A percentile compares a stretch with the other conserved stretches of the same genome.
Evolutionary conservation across 306 rosid genomes (phyloP).

Genomic region (Betula pendula): DNA sequence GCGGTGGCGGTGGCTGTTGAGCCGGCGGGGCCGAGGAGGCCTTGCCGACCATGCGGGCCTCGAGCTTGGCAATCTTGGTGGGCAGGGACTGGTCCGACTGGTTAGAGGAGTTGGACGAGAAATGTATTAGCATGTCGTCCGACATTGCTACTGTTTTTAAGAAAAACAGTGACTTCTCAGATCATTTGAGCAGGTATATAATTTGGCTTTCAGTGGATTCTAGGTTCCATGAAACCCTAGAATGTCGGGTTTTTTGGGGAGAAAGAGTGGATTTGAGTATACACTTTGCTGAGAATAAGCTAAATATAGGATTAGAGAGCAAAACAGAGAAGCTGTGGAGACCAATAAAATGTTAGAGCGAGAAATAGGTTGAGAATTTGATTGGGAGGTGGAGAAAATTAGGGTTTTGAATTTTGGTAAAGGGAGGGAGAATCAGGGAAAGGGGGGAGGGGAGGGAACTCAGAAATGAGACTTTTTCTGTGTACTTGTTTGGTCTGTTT

Average conservation of each 20-base stretch:
- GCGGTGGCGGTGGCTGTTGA: conserved; percentile 15
- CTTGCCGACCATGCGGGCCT: conserved; percentile 96
- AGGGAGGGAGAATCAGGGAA: not conserved
- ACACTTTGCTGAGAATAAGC: no score
- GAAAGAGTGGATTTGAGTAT: not conserved
- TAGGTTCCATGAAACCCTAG: not conserved
- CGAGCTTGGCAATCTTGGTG: conserved; percentile 92
- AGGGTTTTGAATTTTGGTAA: conserved; percentile 11
- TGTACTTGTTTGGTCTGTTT: not conserved
- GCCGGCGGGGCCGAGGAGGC: conserved; percentile 50
- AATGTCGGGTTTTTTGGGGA: not conserved
- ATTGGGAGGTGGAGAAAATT: not conserved
- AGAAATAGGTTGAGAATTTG: not conserved
- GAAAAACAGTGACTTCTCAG: not conserved
- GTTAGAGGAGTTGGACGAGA: conserved; percentile 95
- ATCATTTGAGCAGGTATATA: not conserved
- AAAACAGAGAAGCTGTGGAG: not conserved
- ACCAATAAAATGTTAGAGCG: not conserved
- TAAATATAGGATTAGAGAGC: not conserved
- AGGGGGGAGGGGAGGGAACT: not conserved
- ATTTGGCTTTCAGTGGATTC: not conserved
- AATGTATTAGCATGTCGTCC: conserved; percentile 90
- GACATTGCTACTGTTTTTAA: conserved; percentile 54
- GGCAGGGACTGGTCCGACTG: conserved; percentile 98
- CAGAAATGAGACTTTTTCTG: not conserved